Evolutionary conservation across 1,139 yeast species (phyloP).

Genomic region (Dujonia santamariae): DNA sequence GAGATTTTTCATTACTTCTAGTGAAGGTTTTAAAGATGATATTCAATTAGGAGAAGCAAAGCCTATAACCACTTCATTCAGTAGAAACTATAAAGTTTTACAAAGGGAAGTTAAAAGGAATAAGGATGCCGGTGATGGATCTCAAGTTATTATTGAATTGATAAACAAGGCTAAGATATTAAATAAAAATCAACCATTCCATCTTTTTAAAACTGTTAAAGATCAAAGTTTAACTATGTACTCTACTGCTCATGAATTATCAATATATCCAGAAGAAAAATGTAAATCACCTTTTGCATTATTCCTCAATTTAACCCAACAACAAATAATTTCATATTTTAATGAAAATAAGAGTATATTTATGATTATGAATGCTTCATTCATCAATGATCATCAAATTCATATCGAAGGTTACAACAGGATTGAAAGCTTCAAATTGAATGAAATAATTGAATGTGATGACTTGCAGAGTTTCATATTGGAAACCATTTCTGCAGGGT

Average conservation of each 20-base stretch:
- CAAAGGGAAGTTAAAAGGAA: conserved; percentile 6
- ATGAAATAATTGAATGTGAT: conserved; percentile 20
- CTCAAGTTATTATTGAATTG: conserved; percentile 52
- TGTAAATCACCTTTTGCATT: conserved; percentile 62
- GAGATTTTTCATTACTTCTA: conserved; percentile 24
- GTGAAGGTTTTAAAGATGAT: conserved; percentile 22
- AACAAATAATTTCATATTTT: conserved; percentile 23
- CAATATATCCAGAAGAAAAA: conserved; percentile 56
- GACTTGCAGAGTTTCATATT: conserved; percentile 22
- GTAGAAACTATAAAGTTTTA: conserved; percentile 25
- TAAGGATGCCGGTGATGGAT: conserved; percentile 9
- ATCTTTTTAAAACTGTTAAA: conserved; percentile 56
- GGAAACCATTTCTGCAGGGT: conserved; percentile 20
- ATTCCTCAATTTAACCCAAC: conserved; percentile 50
- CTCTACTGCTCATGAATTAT: conserved; percentile 76
- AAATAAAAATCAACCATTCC: conserved; percentile 81
- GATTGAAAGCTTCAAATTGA: conserved; percentile 19
- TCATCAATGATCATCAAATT: conserved; percentile 25
- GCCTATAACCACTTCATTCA: conserved; percentile 6
- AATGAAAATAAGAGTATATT: conserved; percentile 22
- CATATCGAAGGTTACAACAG: conserved; percentile 29
- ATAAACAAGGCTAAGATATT: conserved; percentile 76
- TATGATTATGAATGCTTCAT: conserved; percentile 27
- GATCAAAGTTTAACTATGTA: conserved; percentile 45
- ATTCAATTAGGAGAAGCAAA: conserved; percentile 3